phyloP scores from a whole-genome alignment of 495 filamentous ascomycete species.

The Xylaria nigripes region DNA sequence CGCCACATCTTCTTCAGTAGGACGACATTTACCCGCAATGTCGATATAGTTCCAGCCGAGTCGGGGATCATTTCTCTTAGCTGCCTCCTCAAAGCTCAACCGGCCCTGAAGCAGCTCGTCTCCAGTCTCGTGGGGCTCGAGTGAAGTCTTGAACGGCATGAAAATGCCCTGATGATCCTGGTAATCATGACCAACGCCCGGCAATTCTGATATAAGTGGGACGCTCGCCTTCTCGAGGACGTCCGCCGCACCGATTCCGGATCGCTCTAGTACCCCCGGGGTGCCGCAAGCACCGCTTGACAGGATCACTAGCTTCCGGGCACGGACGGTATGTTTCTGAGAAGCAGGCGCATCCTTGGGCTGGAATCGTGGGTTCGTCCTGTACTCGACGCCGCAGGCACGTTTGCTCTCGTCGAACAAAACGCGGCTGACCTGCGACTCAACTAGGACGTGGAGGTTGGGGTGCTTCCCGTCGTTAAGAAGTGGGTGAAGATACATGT shows the following conservation, averaged over 20 bases:
- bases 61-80: conserved; percentile 20
- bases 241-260: conserved; percentile 45
- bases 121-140: conserved; percentile 27
- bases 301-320: conserved; percentile 45
- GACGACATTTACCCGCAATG: conserved; percentile 35
- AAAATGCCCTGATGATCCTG: conserved; percentile 41
- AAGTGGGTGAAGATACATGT: conserved; percentile 38
- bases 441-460: conserved; percentile 45
- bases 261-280: conserved; percentile 52
- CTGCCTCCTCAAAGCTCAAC: conserved; percentile 15
- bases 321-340: conserved; percentile 31
- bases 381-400: conserved; percentile 41
- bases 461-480: conserved; percentile 37
- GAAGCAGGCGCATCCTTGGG: conserved; percentile 3
- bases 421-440: conserved; percentile 44
- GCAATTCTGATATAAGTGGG: conserved; percentile 30
- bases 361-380: conserved; percentile 25
- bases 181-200: conserved; percentile 44
- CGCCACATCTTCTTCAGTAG: conserved; percentile 32
- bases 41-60: conserved; percentile 44
- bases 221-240: conserved; percentile 30
- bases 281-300: conserved; percentile 51
- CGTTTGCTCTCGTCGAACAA: conserved; percentile 39
- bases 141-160: conserved; percentile 23
- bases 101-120: conserved; percentile 26